A percentile compares a stretch with the other conserved stretches of the same genome.
Conservation (phyloP, 495 filamentous ascomycete genomes). For the Aspergillus ellipticus region DNA sequence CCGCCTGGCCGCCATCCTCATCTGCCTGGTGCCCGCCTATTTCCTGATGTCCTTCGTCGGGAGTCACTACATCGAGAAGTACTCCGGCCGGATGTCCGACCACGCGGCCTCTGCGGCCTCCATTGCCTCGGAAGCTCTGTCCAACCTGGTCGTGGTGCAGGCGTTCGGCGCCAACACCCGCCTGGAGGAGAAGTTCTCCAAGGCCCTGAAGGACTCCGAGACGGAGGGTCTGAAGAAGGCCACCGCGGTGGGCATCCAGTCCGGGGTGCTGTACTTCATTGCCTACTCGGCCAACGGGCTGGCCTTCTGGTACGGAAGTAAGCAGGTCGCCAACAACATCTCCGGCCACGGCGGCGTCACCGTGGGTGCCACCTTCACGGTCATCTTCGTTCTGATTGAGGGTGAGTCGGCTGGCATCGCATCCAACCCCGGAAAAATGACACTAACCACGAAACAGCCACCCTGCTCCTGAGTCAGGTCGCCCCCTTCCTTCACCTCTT, state of each 20-base stretch:
- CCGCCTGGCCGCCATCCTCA: conserved; percentile 34
- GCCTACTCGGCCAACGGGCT: conserved; percentile 61
- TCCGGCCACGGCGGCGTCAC: conserved; percentile 30
- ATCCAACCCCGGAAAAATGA: too few relatives aligned
- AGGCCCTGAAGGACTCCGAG: conserved; percentile 42
- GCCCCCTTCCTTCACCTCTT: conserved; percentile 62
- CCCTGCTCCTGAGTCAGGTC: conserved; percentile 58
- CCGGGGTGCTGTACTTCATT: conserved; percentile 65
- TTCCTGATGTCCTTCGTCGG: conserved; percentile 62
- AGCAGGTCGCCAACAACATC: conserved; percentile 47
- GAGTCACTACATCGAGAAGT: conserved; percentile 57
- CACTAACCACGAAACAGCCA: too few relatives aligned
- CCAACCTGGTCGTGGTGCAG: conserved; percentile 47
- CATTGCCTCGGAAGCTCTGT: conserved; percentile 47
- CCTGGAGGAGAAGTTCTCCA: conserved; percentile 52
- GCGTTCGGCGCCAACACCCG: conserved; percentile 44
- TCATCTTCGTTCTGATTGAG: conserved; percentile 64
- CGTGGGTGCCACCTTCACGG: conserved; percentile 59
- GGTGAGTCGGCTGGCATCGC: conserved; percentile 47
- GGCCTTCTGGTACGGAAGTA: conserved; percentile 64
- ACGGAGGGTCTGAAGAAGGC: conserved; percentile 56
- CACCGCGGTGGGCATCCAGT: conserved; percentile 53
- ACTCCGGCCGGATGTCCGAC: conserved; percentile 49
- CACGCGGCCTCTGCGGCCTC: conserved; percentile 46
- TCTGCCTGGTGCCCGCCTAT: conserved; percentile 62